A percentile compares a stretch with the other conserved stretches of the same genome.
Evolutionary conservation across 176 grass and related monocot genomes (phyloP).

Genomic region (Cocos nucifera): DNA sequence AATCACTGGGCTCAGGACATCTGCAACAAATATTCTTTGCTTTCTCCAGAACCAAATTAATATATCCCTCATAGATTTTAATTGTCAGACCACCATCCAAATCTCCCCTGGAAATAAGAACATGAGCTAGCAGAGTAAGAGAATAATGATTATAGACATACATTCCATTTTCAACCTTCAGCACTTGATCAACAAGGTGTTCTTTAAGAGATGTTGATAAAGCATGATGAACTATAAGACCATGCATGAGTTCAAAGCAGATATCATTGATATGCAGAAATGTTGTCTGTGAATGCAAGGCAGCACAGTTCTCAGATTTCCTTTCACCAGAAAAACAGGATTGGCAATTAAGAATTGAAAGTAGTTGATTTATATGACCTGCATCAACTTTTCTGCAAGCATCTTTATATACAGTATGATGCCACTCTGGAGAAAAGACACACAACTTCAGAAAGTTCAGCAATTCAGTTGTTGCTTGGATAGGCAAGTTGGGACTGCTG

Average conservation of each 20-base stretch:
- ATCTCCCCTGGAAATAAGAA: slow-evolving; percentile 42
- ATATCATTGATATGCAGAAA: slow-evolving; percentile 37
- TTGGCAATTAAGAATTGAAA: slow-evolving; percentile 59
- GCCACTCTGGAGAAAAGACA: slow-evolving; percentile 71
- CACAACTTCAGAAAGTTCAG: slow-evolving; percentile 63
- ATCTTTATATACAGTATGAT: slow-evolving; percentile 44
- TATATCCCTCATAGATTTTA: slow-evolving; percentile 54
- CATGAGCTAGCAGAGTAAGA: slow-evolving; percentile 66
- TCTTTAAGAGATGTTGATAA: slow-evolving; percentile 56
- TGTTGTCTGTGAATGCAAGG: slow-evolving; percentile 20
- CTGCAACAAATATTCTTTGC: slow-evolving; percentile 37
- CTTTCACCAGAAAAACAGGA: slow-evolving; percentile 45
- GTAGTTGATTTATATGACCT: slow-evolving; percentile 61
- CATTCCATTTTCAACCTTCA: slow-evolving; percentile 62
- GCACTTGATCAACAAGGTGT: slow-evolving; percentile 65
- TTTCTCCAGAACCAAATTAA: slow-evolving; percentile 53
- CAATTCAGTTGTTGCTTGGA: slow-evolving; percentile 68
- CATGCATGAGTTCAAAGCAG: slow-evolving; percentile 72
- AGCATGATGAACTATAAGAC: slow-evolving; percentile 46
- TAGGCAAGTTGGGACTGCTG: slow-evolving; percentile 40
- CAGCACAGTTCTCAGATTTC: slow-evolving; percentile 24
- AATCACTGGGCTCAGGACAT: slow-evolving; percentile 33
- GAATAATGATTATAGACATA: slow-evolving; percentile 67
- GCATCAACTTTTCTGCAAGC: slow-evolving; percentile 53
- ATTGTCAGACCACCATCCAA: slow-evolving; percentile 38